A percentile compares a stretch with the other conserved stretches of the same genome.
Evolutionary conservation across 768 basidiomycete species (phyloP).

Genomic region (Asterophora lycoperdoides): DNA sequence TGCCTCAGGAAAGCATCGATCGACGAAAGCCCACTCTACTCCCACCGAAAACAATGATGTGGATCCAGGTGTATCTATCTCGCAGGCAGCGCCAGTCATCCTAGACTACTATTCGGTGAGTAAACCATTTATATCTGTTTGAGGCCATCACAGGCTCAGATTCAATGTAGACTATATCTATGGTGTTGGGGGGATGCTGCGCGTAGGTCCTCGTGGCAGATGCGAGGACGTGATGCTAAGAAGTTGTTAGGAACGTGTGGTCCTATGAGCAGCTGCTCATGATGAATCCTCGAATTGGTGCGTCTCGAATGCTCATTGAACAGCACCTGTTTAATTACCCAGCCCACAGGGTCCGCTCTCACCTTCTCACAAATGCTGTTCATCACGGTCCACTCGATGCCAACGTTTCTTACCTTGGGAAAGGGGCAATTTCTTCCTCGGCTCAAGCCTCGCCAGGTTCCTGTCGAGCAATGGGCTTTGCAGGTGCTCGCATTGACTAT

Average conservation of each 20-base stretch:
- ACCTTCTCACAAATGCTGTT: constrained; percentile 85
- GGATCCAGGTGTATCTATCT: constrained; percentile 27
- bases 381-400: constrained; percentile 63
- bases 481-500: constrained; percentile 68
- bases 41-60: not conserved
- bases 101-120: constrained; percentile 36
- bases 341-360: constrained; percentile 61
- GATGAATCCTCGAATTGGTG: constrained; percentile 65
- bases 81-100: constrained; percentile 32
- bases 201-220: constrained; percentile 42
- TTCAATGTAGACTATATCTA: constrained; percentile 39
- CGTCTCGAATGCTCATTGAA: constrained; percentile 8
- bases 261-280: constrained; percentile 71
- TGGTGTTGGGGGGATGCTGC: constrained; percentile 84
- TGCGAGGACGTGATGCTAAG: not conserved
- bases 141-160: constrained; percentile 9
- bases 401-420: constrained; percentile 50
- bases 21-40: not conserved
- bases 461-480: constrained; percentile 59
- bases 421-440: constrained; percentile 37
- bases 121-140: not conserved
- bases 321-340: not conserved
- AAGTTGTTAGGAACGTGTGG: constrained; percentile 60
- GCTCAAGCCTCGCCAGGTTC: constrained; percentile 65
- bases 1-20: not conserved